Base-by-base conservation (phyloP, 75 land plant genomes). In the Pinus albicaulis region DNA sequence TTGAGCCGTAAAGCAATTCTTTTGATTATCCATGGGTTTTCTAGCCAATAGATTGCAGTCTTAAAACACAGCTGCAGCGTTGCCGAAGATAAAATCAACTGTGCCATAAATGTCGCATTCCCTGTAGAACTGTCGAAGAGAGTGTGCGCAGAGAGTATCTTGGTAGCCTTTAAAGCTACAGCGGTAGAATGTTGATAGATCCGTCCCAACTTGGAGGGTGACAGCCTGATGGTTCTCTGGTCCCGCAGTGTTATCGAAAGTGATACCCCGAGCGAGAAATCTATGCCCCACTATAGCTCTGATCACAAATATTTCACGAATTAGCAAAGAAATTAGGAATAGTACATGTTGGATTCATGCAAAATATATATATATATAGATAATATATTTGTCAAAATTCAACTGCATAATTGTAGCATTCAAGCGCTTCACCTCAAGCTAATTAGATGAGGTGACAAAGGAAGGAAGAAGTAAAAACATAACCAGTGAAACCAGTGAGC, bases 241-340 rank as follows among this genome's bases (percentile, higher is more conserved):
- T 3, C 84, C 84, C 19, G 84, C 84, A 2, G 83, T 80, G 84
- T 82, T 82, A 59, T 70, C 55, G 19, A 82, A 70, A 1, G 84
- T 79, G 59, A 79, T 64, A 12, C 48, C 63, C 55, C 82, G 36
- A 3, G 72, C 76, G 0, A 80, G 14, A 58, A 82, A 82, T 0
- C 84, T 77, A 2, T 4, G 12, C 0, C 77, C 84, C 1, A 22
- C 25, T 2, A 82, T 52, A 5, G 63, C 84, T 82, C 72, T 24
- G 68, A 60, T 16, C 14, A 62, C 34, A 62, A 24, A 10, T 3
- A 26, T 4, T 44, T 44, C 48, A 44, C 48, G 48, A 7, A 8
- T 5, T 4, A 38, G 5, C 5, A 38, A 5, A 2, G 0, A 38
- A 38, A n/a, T n/a, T n/a, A n/a, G n/a, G 1, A 38, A 38, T 5